Evolutionary conservation across 1,284 basidiomycete genomes (phyloP), one percentile per base, ranked within the genome.

Genomic region (Farysia itapuensis): DNA sequence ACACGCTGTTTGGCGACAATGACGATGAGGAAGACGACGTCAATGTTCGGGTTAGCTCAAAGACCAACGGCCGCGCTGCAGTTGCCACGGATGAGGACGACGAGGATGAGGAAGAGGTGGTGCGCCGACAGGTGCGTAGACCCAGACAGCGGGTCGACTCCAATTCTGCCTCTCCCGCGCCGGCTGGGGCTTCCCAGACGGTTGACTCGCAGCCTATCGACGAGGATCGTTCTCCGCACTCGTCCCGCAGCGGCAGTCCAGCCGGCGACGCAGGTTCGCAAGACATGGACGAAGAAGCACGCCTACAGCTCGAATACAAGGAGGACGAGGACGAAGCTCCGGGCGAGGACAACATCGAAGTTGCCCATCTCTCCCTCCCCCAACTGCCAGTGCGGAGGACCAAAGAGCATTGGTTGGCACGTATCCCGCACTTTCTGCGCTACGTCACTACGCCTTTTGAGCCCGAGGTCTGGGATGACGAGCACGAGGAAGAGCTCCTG

Each of bases 331-430:
- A 64, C 18, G 64, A 61, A 4, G 51, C 84, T 29, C 77, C 79
- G 8, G 79, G 82, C 40, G 52, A 81, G 77, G 26, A 84, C 84
- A 36, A 84, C 84, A 61, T 86, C 86, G 77, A 84, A 83, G 75
- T 66, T 1, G 71, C 71, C 12, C 59, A 64, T 31, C 34, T 73
- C 28, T 35, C 53, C 14, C 42, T 73, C 12, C 64, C 71, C 3
- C 64, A 71, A 26, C 34, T 65, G 22, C 67, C 71, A 4, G 52
- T 73, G 20, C 60, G 71, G 6, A 50, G 63, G n/a, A 70, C 67
- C n/a, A 71, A 72, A 32, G 57, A 64, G 31, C 70, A 72, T 35
- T 59, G 63, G 50, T 39, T 74, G 6, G 72, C 72, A 5, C 58
- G 70, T 24, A 64, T 75, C 48, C 73, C 73, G 2, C 68, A 74